Base-by-base conservation (phyloP, 495 filamentous ascomycete species). In the Lophiotrema nucula region DNA sequence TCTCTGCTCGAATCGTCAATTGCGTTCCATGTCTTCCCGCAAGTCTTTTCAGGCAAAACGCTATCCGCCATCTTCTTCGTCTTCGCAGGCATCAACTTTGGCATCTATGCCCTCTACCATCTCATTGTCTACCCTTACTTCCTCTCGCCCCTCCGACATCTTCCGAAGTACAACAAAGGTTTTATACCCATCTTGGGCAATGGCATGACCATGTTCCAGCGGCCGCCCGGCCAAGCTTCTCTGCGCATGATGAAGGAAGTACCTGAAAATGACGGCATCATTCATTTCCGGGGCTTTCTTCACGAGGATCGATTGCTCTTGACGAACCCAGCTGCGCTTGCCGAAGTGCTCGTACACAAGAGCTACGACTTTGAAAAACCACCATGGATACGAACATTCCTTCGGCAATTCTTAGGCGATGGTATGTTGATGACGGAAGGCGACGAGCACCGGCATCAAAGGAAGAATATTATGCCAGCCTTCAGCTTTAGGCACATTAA, bases 301-400 rank as follows among this genome's bases (percentile, higher is more conserved):
- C 57, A 67, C 26, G 31, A 27, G 19, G 59, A 66, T 33, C 44
- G 64, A 22, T 47, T 72, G 4, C 3, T 70, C 1, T 21, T 69
- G 16, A 66, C 69, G 12, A 42, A 38, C 19, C 66, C 68, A 12
- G 47, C 62, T 21, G 53, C 68, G 2, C 26, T 73, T 12, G 67
- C 62, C 13, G 71, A 73, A 5, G 62, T 73, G 4, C 56, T 72
- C 0, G 67, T 70, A 2, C 60, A 65, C 46, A 69, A 72, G 21
- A 58, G 75, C 6, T 80, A 80, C 53, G 77, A 80, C 56, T 80
- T 78, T 21, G 76, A 81, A 64, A 81, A 81, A 58, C 76, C 77
- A 5, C 67, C 70, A 57, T 70, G 70, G 12, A 68, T 68, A 21
- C 75, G 75, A 25, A 66, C 28, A 1, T 69, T 69, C 44, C 55